Conservation (phyloP, 768 basidiomycete species). For the Suillus subalutaceus region DNA sequence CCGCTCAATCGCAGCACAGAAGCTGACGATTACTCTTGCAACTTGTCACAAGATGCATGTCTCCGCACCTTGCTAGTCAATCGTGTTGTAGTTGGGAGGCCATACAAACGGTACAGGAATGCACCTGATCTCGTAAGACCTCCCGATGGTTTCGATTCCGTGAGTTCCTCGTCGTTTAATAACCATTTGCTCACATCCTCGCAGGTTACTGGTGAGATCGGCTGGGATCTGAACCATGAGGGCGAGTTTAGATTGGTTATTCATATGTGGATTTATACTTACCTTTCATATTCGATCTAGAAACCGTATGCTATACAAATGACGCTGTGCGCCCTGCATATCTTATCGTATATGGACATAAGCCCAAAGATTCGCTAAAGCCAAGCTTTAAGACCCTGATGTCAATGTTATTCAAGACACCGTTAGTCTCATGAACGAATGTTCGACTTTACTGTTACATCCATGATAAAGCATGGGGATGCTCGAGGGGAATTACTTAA, state of each 20-base stretch:
- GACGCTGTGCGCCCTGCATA: constrained; percentile 70
- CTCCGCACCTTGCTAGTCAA: constrained; percentile 58
- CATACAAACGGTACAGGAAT: constrained; percentile 52
- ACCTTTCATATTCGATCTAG: constrained; percentile 25
- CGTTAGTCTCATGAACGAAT: constrained; percentile 26
- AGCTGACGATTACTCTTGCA: constrained; percentile 65
- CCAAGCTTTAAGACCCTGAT: constrained; percentile 30
- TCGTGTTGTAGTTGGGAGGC: constrained; percentile 66
- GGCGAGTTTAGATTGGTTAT: constrained; percentile 21
- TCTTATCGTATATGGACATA: constrained; percentile 59
- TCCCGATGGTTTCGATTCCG: constrained; percentile 65
- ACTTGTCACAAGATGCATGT: constrained; percentile 41
- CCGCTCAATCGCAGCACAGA: constrained; percentile 39
- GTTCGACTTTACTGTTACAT: not conserved
- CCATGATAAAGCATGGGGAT: not conserved
- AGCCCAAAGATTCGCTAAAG: constrained; percentile 18
- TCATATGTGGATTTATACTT: not conserved
- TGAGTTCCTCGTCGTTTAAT: constrained; percentile 23
- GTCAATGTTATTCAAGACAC: constrained; percentile 34
- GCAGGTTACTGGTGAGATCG: constrained; percentile 66
- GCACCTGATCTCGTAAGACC: constrained; percentile 50
- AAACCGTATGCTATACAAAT: constrained; percentile 68
- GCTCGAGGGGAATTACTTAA: constrained; percentile 12
- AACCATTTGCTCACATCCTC: constrained; percentile 8
- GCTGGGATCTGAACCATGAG: constrained; percentile 65